Evolutionary conservation across 2,329 filamentous ascomycete genomes (phyloP).

Genomic region (Alternaria postmessia): DNA sequence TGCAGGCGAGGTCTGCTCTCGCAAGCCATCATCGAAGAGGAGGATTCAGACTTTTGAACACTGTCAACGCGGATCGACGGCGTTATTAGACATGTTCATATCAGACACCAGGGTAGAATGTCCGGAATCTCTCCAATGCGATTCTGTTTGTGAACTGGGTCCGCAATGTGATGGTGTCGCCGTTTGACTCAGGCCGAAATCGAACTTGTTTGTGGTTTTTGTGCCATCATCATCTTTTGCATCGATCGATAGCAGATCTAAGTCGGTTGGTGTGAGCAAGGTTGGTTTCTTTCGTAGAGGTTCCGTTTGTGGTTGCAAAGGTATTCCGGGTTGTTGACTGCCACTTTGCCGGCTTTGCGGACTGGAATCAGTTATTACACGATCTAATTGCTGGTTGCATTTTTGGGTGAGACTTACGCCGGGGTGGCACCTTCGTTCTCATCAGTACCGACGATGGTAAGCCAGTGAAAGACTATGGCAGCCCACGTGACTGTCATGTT

Average conservation of each 20-base stretch:
- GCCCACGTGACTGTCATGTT: conserved; percentile 45
- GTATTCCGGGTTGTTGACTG: too few species aligned
- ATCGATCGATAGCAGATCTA: neutral
- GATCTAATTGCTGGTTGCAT: too few species aligned
- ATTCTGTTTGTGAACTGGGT: neutral
- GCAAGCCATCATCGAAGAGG: conserved; percentile 76
- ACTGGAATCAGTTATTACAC: too few species aligned
- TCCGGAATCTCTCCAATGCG: conserved; percentile 9
- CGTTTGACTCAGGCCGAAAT: too few species aligned
- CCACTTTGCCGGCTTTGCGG: too few species aligned
- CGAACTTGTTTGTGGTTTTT: too few species aligned
- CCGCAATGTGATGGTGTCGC: too few species aligned
- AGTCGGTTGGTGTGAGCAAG: neutral
- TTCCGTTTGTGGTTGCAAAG: too few species aligned
- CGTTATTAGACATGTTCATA: neutral
- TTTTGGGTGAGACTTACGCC: conserved; percentile 15
- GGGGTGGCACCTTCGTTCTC: conserved; percentile 20
- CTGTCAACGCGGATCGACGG: neutral
- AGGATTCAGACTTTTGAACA: conserved; percentile 62
- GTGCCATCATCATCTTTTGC: neutral
- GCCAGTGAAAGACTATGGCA: conserved; percentile 46
- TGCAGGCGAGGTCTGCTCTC: conserved; percentile 62
- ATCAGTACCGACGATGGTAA: conserved; percentile 41
- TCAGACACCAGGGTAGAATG: conserved; percentile 10
- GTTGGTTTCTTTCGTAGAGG: neutral